Evolutionary conservation across 2,329 filamentous ascomycete genomes (phyloP).

Genomic region (Fusarium subglutinans): DNA sequence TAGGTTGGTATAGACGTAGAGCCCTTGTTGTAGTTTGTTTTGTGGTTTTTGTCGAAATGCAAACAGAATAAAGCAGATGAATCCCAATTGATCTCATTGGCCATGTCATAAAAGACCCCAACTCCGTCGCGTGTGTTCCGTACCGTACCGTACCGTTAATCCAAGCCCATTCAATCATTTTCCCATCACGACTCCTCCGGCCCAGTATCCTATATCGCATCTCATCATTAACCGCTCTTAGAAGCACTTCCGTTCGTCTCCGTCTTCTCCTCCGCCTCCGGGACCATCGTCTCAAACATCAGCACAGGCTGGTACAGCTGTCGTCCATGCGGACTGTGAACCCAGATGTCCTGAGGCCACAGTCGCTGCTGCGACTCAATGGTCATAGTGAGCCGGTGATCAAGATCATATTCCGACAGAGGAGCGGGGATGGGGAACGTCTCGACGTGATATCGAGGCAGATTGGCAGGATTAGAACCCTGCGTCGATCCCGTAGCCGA

Average conservation of each 20-base stretch:
- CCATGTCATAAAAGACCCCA: background rate
- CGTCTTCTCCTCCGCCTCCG: background rate
- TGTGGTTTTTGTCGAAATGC: background rate
- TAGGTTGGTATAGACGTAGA: background rate
- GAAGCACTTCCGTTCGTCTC: background rate
- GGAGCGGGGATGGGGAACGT: background rate
- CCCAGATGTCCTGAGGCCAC: constrained; percentile 32
- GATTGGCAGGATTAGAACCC: background rate
- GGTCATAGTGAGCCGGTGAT: constrained; percentile 10
- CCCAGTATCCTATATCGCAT: too few relatives aligned
- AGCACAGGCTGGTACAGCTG: constrained; percentile 24
- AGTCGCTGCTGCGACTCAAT: background rate
- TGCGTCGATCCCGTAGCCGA: background rate
- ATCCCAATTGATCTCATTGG: background rate
- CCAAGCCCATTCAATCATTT: background rate
- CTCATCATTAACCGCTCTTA: background rate
- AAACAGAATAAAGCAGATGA: background rate
- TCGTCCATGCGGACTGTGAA: constrained; percentile 8
- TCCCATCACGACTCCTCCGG: background rate
- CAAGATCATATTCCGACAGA: background rate
- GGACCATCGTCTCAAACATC: background rate
- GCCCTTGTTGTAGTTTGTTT: constrained; percentile 3
- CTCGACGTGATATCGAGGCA: background rate
- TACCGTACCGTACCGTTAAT: background rate
- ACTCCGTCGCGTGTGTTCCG: background rate